A percentile compares a stretch with the other conserved stretches of the same genome.
These are phyloP conservation scores for Chrysosporium queenslandicum DNA, from an alignment of 2,329 filamentous ascomycete genomes.

Conservation along the genomic window DNA sequence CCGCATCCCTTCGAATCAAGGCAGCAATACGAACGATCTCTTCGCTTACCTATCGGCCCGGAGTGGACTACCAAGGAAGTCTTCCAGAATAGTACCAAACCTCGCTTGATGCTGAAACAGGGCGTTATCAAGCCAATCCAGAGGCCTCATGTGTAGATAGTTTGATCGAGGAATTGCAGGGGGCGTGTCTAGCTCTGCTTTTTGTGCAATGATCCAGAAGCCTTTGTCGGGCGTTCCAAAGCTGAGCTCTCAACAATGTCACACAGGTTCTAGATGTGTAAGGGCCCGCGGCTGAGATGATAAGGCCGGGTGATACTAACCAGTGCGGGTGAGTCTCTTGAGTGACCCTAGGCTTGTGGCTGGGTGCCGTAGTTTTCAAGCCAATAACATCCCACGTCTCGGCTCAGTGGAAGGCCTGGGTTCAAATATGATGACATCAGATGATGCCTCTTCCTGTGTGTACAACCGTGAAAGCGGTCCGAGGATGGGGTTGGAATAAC, in stretches of 20 bases:
- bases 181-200: no score
- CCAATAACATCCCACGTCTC: neutral
- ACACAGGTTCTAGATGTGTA: neutral
- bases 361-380: neutral
- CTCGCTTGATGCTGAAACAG: conserved; percentile 79
- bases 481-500: no score
- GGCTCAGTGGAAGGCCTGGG: neutral
- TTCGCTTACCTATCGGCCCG: conserved; percentile 77
- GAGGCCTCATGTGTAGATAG: conserved; percentile 52
- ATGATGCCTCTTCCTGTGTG: neutral
- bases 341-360: neutral
- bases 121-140: conserved; percentile 81
- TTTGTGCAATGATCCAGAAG: no score
- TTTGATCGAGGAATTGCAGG: no score
- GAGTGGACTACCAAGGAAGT: conserved; percentile 97
- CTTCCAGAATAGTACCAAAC: conserved; percentile 82
- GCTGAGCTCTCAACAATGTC: no score
- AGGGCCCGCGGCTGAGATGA: neutral
- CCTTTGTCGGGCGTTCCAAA: no score
- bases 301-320: neutral
- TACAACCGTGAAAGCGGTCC: no score
- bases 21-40: conserved; percentile 79
- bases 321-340: neutral
- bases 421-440: conserved; percentile 2
- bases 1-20: conserved; percentile 83